Base-by-base conservation (phyloP, 2,329 filamentous ascomycete genomes). In the Curvularia eragrostidis region DNA sequence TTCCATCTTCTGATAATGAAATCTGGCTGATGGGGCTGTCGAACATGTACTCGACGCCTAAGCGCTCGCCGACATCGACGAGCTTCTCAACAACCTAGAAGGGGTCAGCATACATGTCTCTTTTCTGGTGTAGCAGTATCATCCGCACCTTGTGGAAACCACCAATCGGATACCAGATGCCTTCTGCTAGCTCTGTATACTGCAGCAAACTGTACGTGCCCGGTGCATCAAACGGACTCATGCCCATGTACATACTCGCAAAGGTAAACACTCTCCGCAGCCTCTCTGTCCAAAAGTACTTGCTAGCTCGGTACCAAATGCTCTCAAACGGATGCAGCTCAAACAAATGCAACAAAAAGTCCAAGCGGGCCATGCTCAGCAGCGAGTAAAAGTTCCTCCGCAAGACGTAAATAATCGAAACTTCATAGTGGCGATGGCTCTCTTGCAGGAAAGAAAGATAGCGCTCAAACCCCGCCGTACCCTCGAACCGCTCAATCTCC, bases 211-310 rank as follows among this genome's bases (percentile, higher is more conserved):
- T 88, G 76, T 92, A 92, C 1, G 89, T 91, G 3, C 87, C 89
- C 0, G 89, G 90, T 0, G 90, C 89, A 69, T 91, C 88, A 70
- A 89, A 92, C 0, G 90, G 90, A 53, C 83, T 87, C 89, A 92
- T 92, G 0, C 90, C 90, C 87, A 92, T 89, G 69, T 93, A 92
- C 89, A 92, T 93, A 66, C 87, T 91, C 21, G 86, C 89, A 75
- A 92, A 92, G 0, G 89, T 91, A 63, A 92, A 92, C 0, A 89
- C 89, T 24, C 89, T 78, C 59, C 89, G 80, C 67, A 92, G 70
- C 56, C 89, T 80, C 69, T 91, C 89, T 0, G 87, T 88, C 80
- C 81, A 83, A 73, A 92, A 92, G 68, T 91, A 91, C 59, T 82
- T 83, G 24, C 84, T 80, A 3, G 88, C 86, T 26, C 90, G 78